Conservation (phyloP, 1,284 basidiomycete species). For the Cutaneotrichosporon sp. region DNA sequence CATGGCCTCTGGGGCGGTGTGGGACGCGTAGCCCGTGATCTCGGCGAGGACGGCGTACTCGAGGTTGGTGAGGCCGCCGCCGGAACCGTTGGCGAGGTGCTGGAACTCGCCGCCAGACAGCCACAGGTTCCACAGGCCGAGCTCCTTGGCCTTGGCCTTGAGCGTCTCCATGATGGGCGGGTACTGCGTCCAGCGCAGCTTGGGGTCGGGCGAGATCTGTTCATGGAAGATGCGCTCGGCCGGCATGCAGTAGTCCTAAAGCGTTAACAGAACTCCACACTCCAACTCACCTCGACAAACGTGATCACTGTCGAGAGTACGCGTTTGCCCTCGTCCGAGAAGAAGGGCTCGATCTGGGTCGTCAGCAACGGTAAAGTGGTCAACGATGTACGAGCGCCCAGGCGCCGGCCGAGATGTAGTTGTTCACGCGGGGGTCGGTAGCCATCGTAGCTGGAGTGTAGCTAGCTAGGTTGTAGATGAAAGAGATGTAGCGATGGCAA, state of each 20-base stretch:
- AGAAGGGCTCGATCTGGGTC: slow-evolving; percentile 78
- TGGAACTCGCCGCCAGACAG: slow-evolving; percentile 90
- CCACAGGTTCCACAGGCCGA: slow-evolving; percentile 96
- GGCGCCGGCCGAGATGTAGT: slow-evolving; percentile 25
- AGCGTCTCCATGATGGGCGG: slow-evolving; percentile 77
- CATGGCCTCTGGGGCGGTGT: slow-evolving; percentile 74
- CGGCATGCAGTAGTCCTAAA: slow-evolving; percentile 78
- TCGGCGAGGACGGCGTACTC: slow-evolving; percentile 97
- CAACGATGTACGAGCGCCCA: slow-evolving; percentile 23
- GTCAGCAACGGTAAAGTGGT: background rate
- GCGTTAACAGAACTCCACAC: background rate
- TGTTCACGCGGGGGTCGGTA: slow-evolving; percentile 15
- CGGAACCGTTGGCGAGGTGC: slow-evolving; percentile 55
- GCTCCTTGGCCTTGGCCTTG: slow-evolving; percentile 78
- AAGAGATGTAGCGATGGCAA: no score
- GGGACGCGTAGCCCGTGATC: slow-evolving; percentile 75
- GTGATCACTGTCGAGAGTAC: slow-evolving; percentile 73
- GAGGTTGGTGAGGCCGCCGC: slow-evolving; percentile 84
- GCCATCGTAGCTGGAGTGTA: slow-evolving; percentile 9
- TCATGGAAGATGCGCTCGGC: slow-evolving; percentile 70
- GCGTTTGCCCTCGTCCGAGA: slow-evolving; percentile 81
- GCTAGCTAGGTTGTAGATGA: no score
- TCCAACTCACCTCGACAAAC: slow-evolving; percentile 68
- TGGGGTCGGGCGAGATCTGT: slow-evolving; percentile 73
- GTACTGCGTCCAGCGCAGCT: slow-evolving; percentile 74